Base-by-base conservation (phyloP, 495 filamentous ascomycete species). In the Neurospora sp. region DNA sequence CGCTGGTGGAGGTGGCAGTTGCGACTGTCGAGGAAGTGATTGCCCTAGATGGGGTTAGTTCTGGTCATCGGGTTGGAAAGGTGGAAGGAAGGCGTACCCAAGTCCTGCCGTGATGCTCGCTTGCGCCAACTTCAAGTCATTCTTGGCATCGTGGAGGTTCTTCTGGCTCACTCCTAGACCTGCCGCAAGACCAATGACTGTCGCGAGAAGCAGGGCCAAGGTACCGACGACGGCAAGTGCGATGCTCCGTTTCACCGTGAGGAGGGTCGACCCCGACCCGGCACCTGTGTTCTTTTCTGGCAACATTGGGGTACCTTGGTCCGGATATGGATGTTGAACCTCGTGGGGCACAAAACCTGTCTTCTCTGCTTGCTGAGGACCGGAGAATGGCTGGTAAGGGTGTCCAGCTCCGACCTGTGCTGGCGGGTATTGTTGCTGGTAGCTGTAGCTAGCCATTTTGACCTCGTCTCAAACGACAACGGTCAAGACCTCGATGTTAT, bases 81-180 rank as follows among this genome's bases (percentile, higher is more conserved):
- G 0, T 3, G 4, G 8, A 12, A 72, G 69, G 59, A 72, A 61
- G 18, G 39, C 20, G 59, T 39, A 31, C 37, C 38, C 68, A 2
- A 59, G 14, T 12, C 70, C 74, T 5, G 74, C 70, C n/a, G 73
- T 68, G 14, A 74, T n/a, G 40, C 53, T 68, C 2, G 73, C 66
- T 40, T 79, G 72, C 12, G 69, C 75, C 16, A 40, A 11, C 8
- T 44, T 22, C 22, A 80, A 72, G 22, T 78, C 69, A 42, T 22
- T 18, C 69, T 78, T 70, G 2, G 76, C 71, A 35, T 75, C 72
- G 46, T 66, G 46, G 12, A 77, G 46, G 31, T 77, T 75, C 1
- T 69, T 69, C 66, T 81, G 79, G 73, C 76, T 78, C 18, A 81
- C 73, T 38, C 79, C 79, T 4, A 80, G 75, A 22, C 79, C 79